Evolutionary conservation across 306 rosid species (phyloP).

Genomic region (Gastrolobium villosum): DNA sequence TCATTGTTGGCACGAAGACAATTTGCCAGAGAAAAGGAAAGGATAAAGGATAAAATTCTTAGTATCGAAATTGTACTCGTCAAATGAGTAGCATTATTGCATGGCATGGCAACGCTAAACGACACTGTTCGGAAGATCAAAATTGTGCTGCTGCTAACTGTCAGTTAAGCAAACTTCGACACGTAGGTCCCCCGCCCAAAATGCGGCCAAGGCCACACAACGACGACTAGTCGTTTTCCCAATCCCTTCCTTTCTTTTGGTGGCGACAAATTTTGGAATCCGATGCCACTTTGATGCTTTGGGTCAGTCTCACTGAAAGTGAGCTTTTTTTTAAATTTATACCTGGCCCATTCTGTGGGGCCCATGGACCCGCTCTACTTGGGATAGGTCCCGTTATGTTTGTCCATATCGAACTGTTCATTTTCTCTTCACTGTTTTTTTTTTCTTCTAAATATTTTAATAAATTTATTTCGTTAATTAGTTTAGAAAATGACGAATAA

Average conservation of each 20-base stretch:
- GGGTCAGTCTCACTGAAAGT: constrained; percentile 11
- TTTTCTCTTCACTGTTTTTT: background rate
- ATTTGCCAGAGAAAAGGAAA: constrained; percentile 30
- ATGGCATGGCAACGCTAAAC: constrained; percentile 32
- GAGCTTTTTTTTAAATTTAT: background rate
- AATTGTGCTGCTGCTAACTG: background rate
- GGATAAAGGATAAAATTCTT: constrained; percentile 26
- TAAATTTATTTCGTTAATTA: background rate
- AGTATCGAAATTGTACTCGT: constrained; percentile 2
- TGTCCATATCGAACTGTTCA: constrained; percentile 2
- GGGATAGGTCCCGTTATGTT: background rate
- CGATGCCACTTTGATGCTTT: constrained; percentile 54
- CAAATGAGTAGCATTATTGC: constrained; percentile 21
- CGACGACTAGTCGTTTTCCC: constrained; percentile 48
- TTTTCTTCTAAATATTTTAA: background rate
- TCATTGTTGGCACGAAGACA: constrained; percentile 33
- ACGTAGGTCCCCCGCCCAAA: constrained; percentile 47
- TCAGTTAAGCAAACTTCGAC: background rate
- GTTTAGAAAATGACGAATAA: background rate
- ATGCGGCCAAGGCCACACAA: constrained; percentile 50
- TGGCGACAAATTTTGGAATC: constrained; percentile 61
- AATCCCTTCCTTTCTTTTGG: background rate
- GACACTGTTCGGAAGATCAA: constrained; percentile 39
- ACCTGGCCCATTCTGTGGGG: constrained; percentile 28
- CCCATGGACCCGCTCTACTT: constrained; percentile 11